Evolutionary conservation across 176 grass and related monocot genomes (phyloP), one percentile per base, ranked within the genome.

Genomic region (Tillandsia fasciculata): DNA sequence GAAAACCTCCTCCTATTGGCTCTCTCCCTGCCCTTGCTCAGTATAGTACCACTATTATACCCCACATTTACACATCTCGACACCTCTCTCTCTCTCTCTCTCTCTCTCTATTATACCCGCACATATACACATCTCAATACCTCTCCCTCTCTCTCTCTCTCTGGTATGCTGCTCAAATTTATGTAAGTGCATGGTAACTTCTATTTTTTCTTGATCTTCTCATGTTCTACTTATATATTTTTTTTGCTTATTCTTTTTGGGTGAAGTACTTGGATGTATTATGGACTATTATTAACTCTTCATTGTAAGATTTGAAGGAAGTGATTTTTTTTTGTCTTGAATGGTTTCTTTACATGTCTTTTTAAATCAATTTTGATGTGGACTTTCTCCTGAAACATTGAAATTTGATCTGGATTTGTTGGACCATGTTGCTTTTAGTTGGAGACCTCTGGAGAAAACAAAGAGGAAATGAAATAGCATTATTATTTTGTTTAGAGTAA

Each of bases 1-100:
- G 66, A 53, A 81, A 49, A 47, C 47, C 17, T 20, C 9, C 22
- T 42, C 72, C 5, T 48, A 64, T 64, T 75, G 54, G 53, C 47
- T 48, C 1, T 33, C 13, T 29, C 17, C 49, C 70, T 12, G 15
- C 29, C n/a, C 22, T 22, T 18, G 56, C 56, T n/a, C 56, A 23
- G 56, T 61, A 59, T 59, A 23, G 33, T 42, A 7, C 33, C 33
- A 42, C 33, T 42, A 6, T 42, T 42, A 42, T 42, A 7, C 33
- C 33, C 33, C 56, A 61, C 22, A 61, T 9, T 20, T 22, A 61
- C 56, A 57, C n/a, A 57, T 8, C 13, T 5, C n/a, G 4, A 56
- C 12, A 11, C 48, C 3, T 51, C 53, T n/a, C 64, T 17, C 6
- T 65, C 26, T 10, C 48, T 26, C 33, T 68, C 54, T 70, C 69